Conservation (phyloP, 2,329 filamentous ascomycete genomes). For the Neodidymelliopsis sp. region DNA sequence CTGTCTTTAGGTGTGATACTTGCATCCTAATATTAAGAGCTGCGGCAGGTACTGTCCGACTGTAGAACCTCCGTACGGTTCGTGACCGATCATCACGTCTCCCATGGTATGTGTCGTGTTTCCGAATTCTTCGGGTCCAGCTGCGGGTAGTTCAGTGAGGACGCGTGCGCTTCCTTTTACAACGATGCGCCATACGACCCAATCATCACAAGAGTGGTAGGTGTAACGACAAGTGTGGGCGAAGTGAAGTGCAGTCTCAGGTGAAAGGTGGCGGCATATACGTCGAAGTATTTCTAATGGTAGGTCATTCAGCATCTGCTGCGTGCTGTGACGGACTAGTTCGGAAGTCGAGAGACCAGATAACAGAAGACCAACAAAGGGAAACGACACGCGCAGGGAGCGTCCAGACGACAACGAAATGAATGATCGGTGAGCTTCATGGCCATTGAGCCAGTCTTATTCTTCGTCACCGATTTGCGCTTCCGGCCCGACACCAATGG, state of each 20-base stretch:
- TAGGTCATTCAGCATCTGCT: slow-evolving; percentile 15
- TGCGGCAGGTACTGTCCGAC: slow-evolving; percentile 10
- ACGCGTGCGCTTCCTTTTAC: slow-evolving; percentile 8
- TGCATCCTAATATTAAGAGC: slow-evolving; percentile 8
- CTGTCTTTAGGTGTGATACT: background rate
- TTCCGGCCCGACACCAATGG: slow-evolving; percentile 8
- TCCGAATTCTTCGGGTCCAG: background rate
- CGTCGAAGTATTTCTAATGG: slow-evolving; percentile 18
- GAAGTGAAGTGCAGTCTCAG: slow-evolving; percentile 11
- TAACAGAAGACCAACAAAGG: background rate
- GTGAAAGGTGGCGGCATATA: slow-evolving; percentile 9
- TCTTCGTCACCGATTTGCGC: slow-evolving; percentile 4
- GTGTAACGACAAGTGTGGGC: slow-evolving; percentile 16
- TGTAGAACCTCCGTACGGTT: background rate
- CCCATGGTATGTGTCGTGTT: background rate
- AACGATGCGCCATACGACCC: slow-evolving; percentile 16
- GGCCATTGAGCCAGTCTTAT: slow-evolving; percentile 7
- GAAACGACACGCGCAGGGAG: slow-evolving; percentile 1
- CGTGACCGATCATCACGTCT: background rate
- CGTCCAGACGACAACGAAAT: background rate
- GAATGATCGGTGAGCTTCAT: slow-evolving; percentile 8
- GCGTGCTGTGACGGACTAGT: background rate
- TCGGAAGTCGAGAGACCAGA: background rate
- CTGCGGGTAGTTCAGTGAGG: background rate
- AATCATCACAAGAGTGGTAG: slow-evolving; percentile 16